These are phyloP conservation scores for Trichoderma citrinoviride DNA, from an alignment of 2,329 filamentous ascomycete genomes.

Conservation along the genomic window DNA sequence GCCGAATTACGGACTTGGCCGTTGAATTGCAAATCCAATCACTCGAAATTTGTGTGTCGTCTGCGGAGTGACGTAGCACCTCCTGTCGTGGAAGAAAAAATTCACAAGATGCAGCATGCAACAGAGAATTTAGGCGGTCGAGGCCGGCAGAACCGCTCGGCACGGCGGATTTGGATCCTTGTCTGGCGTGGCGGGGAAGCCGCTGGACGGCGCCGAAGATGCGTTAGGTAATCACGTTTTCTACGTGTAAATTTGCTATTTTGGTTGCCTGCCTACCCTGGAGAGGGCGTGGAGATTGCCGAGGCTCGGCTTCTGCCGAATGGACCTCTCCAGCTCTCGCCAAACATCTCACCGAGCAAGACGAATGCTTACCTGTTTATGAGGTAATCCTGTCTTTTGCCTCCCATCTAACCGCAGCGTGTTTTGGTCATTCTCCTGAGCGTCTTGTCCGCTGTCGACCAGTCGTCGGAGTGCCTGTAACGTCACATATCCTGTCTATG, in stretches of 20 bases:
- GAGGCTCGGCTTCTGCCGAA: no score
- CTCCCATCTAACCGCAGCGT: not conserved
- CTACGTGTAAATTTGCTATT: no score
- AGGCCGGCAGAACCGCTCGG: slow-evolving; percentile 28
- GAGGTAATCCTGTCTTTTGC: not conserved
- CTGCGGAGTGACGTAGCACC: slow-evolving; percentile 10
- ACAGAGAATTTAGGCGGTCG: slow-evolving; percentile 34
- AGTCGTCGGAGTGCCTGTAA: no score
- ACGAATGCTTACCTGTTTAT: no score
- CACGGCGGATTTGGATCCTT: slow-evolving; percentile 17
- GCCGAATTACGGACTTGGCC: not conserved
- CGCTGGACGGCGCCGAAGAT: not conserved
- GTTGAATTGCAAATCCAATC: not conserved
- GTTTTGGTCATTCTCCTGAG: not conserved
- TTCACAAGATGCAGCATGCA: slow-evolving; percentile 13
- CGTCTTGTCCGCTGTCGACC: not conserved
- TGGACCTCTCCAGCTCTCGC: not conserved
- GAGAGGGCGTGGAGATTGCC: no score
- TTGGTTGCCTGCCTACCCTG: no score
- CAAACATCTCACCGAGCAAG: no score
- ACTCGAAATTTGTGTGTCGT: not conserved
- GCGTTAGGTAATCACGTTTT: no score
- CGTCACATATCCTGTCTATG: not conserved
- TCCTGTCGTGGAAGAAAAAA: not conserved
- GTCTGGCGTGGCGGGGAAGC: not conserved